phyloP scores from a whole-genome alignment of 2,329 filamentous ascomycete genomes.

The Fusarium verrucosum region DNA sequence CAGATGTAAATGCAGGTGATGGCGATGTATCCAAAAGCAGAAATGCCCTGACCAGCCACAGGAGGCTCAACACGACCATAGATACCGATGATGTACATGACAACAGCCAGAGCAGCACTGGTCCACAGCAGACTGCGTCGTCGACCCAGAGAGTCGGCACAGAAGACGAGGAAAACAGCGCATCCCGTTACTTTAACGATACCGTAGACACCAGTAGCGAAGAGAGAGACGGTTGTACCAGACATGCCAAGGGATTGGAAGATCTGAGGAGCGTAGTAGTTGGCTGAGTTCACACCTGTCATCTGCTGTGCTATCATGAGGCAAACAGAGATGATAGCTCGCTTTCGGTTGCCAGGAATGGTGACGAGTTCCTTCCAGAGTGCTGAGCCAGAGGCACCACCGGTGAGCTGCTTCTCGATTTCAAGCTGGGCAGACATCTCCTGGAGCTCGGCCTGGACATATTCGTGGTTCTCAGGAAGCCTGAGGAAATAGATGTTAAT shows the following conservation, averaged over 20 bases:
- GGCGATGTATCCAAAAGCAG: constrained; percentile 74
- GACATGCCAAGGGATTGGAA: constrained; percentile 71
- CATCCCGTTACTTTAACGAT: constrained; percentile 75
- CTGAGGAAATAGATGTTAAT: constrained; percentile 40
- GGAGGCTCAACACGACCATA: constrained; percentile 73
- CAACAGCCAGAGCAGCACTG: constrained; percentile 66
- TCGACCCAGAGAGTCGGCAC: constrained; percentile 75
- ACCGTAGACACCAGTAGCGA: constrained; percentile 79
- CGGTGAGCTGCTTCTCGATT: constrained; percentile 66
- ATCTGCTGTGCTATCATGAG: constrained; percentile 77
- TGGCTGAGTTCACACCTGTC: constrained; percentile 65
- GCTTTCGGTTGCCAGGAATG: constrained; percentile 69
- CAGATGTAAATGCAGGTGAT: constrained; percentile 78
- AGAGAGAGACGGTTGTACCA: constrained; percentile 66
- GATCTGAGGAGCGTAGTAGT: constrained; percentile 76
- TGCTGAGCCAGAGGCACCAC: constrained; percentile 63
- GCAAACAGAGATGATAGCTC: constrained; percentile 68
- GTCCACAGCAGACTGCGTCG: constrained; percentile 70
- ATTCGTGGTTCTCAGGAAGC: constrained; percentile 63
- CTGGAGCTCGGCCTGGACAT: constrained; percentile 66
- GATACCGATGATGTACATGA: constrained; percentile 77
- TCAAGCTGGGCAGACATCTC: constrained; percentile 71
- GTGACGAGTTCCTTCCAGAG: constrained; percentile 71
- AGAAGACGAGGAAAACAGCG: constrained; percentile 70
- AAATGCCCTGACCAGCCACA: constrained; percentile 59